Evolutionary conservation across 495 filamentous ascomycete species (phyloP).

Genomic region (Penicillium paxilli): DNA sequence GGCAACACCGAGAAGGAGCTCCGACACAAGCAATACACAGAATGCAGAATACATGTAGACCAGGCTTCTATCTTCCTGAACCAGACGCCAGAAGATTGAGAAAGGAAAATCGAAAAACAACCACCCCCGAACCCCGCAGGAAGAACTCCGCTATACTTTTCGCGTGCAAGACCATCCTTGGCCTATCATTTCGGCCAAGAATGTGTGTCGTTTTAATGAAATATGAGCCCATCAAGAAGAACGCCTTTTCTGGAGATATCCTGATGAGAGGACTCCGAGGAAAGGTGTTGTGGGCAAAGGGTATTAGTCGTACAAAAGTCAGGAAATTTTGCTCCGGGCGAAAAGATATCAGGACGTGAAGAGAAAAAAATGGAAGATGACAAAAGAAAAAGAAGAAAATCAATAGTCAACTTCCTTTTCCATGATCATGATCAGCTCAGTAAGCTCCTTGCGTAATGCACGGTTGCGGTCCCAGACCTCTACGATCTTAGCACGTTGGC

Average conservation of each 20-base stretch:
- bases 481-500: constrained; percentile 43
- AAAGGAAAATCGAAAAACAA: constrained; percentile 12
- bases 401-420: constrained; percentile 44
- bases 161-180: constrained; percentile 3
- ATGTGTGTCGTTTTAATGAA: background rate
- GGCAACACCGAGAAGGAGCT: constrained; percentile 6
- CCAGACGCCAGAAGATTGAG: constrained; percentile 18
- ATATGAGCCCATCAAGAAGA: constrained; percentile 3
- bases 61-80: constrained; percentile 15
- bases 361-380: constrained; percentile 2
- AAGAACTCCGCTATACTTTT: constrained; percentile 23
- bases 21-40: constrained; percentile 4
- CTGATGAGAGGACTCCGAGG: background rate
- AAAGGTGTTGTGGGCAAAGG: constrained; percentile 9
- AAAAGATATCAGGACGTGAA: constrained; percentile 6
- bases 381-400: constrained; percentile 5
- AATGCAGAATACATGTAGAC: background rate
- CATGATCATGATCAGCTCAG: constrained; percentile 47
- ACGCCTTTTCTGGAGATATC: background rate
- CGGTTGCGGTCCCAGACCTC: constrained; percentile 46
- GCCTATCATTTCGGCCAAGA: background rate
- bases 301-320: constrained; percentile 27
- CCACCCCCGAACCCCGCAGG: constrained; percentile 10
- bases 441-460: constrained; percentile 43
- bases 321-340: constrained; percentile 11